Evolutionary conservation across 495 filamentous ascomycete species (phyloP).

Genomic region (Extremus antarcticus): DNA sequence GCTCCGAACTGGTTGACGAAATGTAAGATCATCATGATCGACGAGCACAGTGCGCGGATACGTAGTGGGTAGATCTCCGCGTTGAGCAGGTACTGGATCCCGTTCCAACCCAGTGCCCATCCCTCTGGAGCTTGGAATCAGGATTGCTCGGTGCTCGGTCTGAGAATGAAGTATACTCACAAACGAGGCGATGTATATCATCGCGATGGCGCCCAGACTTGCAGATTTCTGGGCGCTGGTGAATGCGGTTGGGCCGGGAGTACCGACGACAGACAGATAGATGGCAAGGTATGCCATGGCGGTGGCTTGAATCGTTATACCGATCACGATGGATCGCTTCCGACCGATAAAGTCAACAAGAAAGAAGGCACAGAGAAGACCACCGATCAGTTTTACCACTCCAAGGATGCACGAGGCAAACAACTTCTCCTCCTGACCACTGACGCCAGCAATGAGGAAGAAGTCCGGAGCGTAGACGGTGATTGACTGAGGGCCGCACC

Average conservation of each 20-base stretch:
- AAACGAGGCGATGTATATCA: slow-evolving; percentile 5
- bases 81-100: slow-evolving; percentile 57
- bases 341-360: slow-evolving; percentile 61
- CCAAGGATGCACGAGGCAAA: slow-evolving; percentile 55
- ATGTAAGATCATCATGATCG: slow-evolving; percentile 34
- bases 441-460: slow-evolving; percentile 49
- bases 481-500: slow-evolving; percentile 55
- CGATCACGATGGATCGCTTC: slow-evolving; percentile 51
- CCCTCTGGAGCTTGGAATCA: neutral
- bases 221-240: neutral
- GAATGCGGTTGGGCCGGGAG: neutral
- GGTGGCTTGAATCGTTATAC: slow-evolving; percentile 49
- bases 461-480: slow-evolving; percentile 56
- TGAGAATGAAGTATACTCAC: too few relatives aligned
- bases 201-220: neutral
- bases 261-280: slow-evolving; percentile 34
- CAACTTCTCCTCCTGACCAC: slow-evolving; percentile 44
- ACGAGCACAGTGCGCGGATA: slow-evolving; percentile 6
- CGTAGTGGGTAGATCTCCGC: slow-evolving; percentile 56
- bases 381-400: slow-evolving; percentile 50
- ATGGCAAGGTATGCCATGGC: slow-evolving; percentile 56
- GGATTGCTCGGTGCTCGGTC: too few relatives aligned
- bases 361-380: slow-evolving; percentile 54
- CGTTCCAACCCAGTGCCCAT: neutral
- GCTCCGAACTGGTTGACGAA: slow-evolving; percentile 60